Evolutionary conservation across 768 basidiomycete genomes (phyloP), one percentile per base, ranked within the genome.

Genomic region (Mycena capillaripes): DNA sequence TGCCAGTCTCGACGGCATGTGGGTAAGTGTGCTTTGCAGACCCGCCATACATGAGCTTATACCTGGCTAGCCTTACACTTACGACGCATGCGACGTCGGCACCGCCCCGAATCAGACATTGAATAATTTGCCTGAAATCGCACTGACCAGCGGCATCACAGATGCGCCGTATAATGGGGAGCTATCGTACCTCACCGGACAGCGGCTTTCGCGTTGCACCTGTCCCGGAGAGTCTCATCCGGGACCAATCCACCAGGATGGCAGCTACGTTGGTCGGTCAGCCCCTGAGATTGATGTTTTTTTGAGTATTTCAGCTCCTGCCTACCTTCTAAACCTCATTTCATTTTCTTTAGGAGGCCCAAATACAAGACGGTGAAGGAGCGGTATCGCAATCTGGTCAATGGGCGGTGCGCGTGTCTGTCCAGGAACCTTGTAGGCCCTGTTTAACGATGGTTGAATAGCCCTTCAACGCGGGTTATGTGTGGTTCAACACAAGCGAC

Each of bases 261-360:
- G 95, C 30, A 87, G 91, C 4, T 97, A 89, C 77, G 89, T 93
- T n/a, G 96, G 95, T 7, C 89, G 96, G 58, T 79, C 92, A 29
- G 94, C 96, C 3, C 96, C 96, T 1, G 96, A 97, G 81, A 96
- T 97, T 53, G 96, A 97, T 85, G 85, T 96, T 29, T 92, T 97
- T 78, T 96, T 32, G 56, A 36, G 34, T 14, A 29, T 14, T 21
- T n/a, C 16, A 30, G 40, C 36, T 32, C 17, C 9, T 46, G 38
- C 19, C 6, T 36, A 6, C 12, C 34, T 36, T 12, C 7, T 12
- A 12, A 36, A 36, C 12, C 34, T 36, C 34, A 36, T 36, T n/a
- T n/a, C n/a, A n/a, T n/a, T n/a, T n/a, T n/a, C n/a, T n/a, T n/a
- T n/a, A n/a, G n/a, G 38, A 38, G 38, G 38, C 38, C 11, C 17